These are phyloP conservation scores for Penicillium argentinense DNA, from an alignment of 495 filamentous ascomycete genomes.

Conservation along the genomic window DNA sequence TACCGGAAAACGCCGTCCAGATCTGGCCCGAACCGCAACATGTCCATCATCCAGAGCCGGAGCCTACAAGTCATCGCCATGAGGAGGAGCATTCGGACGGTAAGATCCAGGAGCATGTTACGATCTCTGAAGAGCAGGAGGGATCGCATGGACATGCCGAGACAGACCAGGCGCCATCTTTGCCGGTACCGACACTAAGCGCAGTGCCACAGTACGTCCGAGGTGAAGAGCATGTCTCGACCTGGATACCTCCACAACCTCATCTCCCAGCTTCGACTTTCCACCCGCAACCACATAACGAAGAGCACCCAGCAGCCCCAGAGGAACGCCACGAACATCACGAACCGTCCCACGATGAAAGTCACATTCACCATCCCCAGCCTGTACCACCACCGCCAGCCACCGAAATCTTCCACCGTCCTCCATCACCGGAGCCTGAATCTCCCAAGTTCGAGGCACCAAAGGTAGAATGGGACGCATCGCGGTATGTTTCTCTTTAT, in stretches of 20 bases:
- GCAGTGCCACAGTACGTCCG: conserved; percentile 47
- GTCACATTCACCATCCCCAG: conserved; percentile 28
- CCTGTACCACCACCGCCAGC: conserved; percentile 36
- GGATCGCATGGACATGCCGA: conserved; percentile 4
- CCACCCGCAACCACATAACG: conserved; percentile 7
- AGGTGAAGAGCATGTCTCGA: conserved; percentile 43
- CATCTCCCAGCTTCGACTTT: conserved; percentile 12
- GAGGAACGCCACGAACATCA: conserved; percentile 9
- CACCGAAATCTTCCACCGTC: conserved; percentile 29
- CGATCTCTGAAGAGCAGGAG: not conserved
- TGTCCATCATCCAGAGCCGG: conserved; percentile 2
- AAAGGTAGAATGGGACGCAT: conserved; percentile 66
- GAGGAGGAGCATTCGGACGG: conserved; percentile 6
- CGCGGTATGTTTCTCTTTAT: conserved; percentile 45
- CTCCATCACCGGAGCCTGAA: conserved; percentile 42
- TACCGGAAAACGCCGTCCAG: not conserved
- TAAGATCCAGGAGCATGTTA: conserved; percentile 1
- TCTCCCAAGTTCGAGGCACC: conserved; percentile 47
- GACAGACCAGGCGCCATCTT: not conserved
- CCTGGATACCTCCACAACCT: conserved; percentile 28
- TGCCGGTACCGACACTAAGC: conserved; percentile 27
- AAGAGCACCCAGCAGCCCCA: conserved; percentile 8
- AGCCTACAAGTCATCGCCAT: not conserved
- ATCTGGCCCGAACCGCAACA: conserved; percentile 10
- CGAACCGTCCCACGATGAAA: conserved; percentile 2